Evolutionary conservation across 768 basidiomycete species (phyloP).

Genomic region (Lactarius pseudohatsudake): DNA sequence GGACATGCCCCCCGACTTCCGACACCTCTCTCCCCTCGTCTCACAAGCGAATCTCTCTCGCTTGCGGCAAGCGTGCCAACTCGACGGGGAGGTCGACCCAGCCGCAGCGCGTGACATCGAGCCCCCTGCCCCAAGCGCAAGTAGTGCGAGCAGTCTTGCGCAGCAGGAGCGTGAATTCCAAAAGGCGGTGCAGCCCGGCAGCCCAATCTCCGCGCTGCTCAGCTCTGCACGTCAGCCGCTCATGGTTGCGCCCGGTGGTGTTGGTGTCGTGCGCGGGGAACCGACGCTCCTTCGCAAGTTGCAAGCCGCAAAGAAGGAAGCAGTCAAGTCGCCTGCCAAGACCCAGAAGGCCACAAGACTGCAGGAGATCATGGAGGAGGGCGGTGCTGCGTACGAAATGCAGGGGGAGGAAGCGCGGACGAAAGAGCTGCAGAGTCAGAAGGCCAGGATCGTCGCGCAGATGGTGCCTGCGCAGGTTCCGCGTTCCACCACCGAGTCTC

Average conservation of each 20-base stretch:
- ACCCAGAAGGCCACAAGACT: conserved; percentile 43
- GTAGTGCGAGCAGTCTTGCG: conserved; percentile 58
- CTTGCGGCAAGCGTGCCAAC: conserved; percentile 57
- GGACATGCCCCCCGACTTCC: conserved; percentile 73
- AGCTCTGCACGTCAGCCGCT: conserved; percentile 87
- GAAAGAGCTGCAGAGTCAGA: conserved; percentile 87
- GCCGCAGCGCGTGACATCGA: conserved; percentile 31
- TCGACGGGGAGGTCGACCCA: conserved; percentile 61
- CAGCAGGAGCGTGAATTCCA: conserved; percentile 97
- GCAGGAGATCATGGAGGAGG: conserved; percentile 48
- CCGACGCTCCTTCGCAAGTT: conserved; percentile 52
- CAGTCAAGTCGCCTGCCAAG: conserved; percentile 50
- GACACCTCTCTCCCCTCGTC: conserved; percentile 57
- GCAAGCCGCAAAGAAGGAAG: conserved; percentile 51
- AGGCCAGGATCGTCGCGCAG: conserved; percentile 90
- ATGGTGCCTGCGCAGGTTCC: conserved; percentile 67
- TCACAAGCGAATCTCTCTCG: conserved; percentile 70
- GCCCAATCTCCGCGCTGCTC: conserved; percentile 89
- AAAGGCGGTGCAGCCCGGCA: conserved; percentile 91
- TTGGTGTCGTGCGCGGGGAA: conserved; percentile 40
- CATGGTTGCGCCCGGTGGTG: conserved; percentile 53
- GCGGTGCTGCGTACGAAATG: conserved; percentile 31
- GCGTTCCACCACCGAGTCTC: conserved; percentile 29
- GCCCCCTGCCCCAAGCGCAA: conserved; percentile 29
- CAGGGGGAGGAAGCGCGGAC: conserved; percentile 45